These are phyloP conservation scores for Euryodendron excelsum DNA, from an alignment of 148 eudicot species.

Conservation along the genomic window DNA sequence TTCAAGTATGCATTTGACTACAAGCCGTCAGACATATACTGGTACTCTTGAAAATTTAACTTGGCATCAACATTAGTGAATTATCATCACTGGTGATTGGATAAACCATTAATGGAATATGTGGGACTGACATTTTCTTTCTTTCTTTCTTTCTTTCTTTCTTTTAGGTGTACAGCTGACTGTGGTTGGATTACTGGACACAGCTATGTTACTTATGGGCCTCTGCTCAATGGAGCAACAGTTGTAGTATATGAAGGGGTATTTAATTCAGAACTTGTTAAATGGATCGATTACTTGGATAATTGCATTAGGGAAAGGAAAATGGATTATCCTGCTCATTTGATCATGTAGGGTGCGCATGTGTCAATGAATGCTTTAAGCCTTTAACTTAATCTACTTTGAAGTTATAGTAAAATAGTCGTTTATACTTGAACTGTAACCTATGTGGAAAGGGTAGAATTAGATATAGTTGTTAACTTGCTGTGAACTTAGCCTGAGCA, in stretches of 20 bases:
- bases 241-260: slow-evolving; percentile 91
- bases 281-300: slow-evolving; percentile 6
- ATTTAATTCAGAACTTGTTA: too few species aligned
- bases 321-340: background rate
- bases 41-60: slow-evolving; percentile 41
- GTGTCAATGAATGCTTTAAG: too few species aligned
- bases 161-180: slow-evolving; percentile 94
- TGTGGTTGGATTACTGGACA: slow-evolving; percentile 99
- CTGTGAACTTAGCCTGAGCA: background rate
- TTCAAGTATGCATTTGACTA: slow-evolving; percentile 98
- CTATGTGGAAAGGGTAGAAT: background rate
- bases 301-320: background rate
- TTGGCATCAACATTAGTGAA: background rate
- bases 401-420: too few species aligned
- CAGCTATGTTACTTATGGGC: slow-evolving; percentile 98
- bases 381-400: too few species aligned
- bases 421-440: background rate
- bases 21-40: slow-evolving; percentile 86
- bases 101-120: background rate
- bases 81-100: background rate
- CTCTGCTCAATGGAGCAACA: slow-evolving; percentile 95
- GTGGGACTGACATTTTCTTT: background rate
- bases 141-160: too few species aligned
- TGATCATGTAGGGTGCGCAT: background rate
- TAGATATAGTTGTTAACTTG: background rate